Base-by-base conservation (phyloP, 225 moss, liverwort and hornwort genomes). In the Pleurozium schreberi region DNA sequence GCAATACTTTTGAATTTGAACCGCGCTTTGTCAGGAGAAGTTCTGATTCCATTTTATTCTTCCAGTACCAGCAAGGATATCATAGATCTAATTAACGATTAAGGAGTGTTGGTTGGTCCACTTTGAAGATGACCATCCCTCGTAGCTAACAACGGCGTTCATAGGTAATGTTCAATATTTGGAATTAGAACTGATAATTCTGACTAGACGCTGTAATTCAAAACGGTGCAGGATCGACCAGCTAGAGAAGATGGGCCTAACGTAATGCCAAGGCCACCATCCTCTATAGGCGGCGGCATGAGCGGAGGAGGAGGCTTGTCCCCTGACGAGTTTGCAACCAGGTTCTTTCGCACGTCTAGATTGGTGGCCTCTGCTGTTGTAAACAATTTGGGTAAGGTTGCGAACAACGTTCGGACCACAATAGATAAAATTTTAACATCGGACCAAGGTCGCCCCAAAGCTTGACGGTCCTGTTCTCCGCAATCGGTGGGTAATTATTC, bases 301-400 rank as follows among this genome's bases (percentile, higher is more conserved):
- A 85, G 87, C 43, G 90, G 88, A 88, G 93, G 85, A 85, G 94
- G 94, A 70, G 93, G 94, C 40, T 55, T 93, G 69, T 94, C 94
- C n/a, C 90, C 92, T 18, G 93, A 94, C 64, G 94, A 94, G 83
- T 94, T 94, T 91, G 94, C 93, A 70, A 92, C 93, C 88, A 90
- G 92, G 91, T 93, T 93, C 90, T 92, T 92, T 83, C 93, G 93
- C 65, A 93, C 90, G 79, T 93, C 94, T 87, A 91, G 90, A 83
- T 90, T 94, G 91, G 93, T 94, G 89, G 94, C 94, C 55, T 81
- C 91, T 81, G 94, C 91, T 62, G 93, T 94, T 36, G 81, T 88
- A 42, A 93, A 93, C 86, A 94, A 94, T 70, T 71, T 94, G 89
- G 89, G 93, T 75, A 90, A 86, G 88, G 93, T 94, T 85, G 93